Conservation (phyloP, 2,329 filamentous ascomycete species). For the Sarocladiaceae sp. region DNA sequence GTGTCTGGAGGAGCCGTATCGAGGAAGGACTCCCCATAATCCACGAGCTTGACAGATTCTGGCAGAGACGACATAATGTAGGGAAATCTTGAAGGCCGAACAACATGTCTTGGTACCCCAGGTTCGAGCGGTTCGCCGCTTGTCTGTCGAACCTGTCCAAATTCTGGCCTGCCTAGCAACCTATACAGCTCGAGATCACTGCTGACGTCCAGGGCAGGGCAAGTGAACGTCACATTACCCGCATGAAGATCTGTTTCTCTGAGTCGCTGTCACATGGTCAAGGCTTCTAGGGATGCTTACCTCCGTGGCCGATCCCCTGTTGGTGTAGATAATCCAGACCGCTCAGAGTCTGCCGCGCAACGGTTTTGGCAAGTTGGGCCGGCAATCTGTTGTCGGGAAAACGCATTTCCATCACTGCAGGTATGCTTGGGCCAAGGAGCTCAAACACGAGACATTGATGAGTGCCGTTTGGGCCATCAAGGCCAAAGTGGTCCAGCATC, state of each 20-base stretch:
- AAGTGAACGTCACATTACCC: constrained; percentile 13
- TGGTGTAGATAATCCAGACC: constrained; percentile 13
- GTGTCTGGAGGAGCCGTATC: constrained; percentile 1
- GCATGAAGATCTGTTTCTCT: constrained; percentile 14
- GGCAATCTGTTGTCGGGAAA: constrained; percentile 13
- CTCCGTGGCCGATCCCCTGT: constrained; percentile 16
- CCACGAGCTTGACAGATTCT: constrained; percentile 16
- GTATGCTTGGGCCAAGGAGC: constrained; percentile 21
- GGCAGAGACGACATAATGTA: neutral
- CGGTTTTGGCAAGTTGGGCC: constrained; percentile 4
- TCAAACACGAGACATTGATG: constrained; percentile 25
- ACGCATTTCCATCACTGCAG: constrained; percentile 10
- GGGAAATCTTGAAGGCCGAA: constrained; percentile 11
- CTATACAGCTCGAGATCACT: constrained; percentile 11
- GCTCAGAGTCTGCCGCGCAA: constrained; percentile 13
- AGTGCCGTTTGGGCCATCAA: constrained; percentile 22
- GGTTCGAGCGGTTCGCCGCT: constrained; percentile 1
- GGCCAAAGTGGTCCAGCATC: constrained; percentile 17
- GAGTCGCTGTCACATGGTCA: neutral
- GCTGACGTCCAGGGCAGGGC: constrained; percentile 1
- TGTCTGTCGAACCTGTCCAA: constrained; percentile 9
- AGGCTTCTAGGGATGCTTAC: constrained; percentile 10
- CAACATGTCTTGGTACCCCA: constrained; percentile 12
- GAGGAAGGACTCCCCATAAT: constrained; percentile 18
- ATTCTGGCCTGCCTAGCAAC: constrained; percentile 11